A percentile compares a stretch with the other conserved stretches of the same genome.
These are phyloP conservation scores for Phytophthora colocasiae DNA, from an alignment of 352 stramenopile genomes.

Conservation along the genomic window DNA sequence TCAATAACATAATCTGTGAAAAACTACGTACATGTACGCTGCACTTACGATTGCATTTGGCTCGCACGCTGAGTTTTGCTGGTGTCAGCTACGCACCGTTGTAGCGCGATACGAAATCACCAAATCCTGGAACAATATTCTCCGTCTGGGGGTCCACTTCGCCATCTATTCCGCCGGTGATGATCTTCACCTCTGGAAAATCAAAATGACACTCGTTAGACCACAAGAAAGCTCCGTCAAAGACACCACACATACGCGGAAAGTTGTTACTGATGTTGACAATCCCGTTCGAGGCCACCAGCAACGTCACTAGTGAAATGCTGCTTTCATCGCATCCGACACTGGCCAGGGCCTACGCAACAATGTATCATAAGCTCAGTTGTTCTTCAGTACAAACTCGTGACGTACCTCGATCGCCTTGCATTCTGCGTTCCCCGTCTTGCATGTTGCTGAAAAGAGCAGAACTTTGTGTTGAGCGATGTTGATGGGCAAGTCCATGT, in stretches of 20 bases:
- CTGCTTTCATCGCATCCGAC: conserved; percentile 33
- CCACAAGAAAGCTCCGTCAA: too few species aligned
- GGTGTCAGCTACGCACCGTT: conserved; percentile 20
- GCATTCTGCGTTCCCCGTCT: conserved; percentile 32
- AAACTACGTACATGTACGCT: too few species aligned
- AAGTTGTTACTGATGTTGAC: conserved; percentile 41
- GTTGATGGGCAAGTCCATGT: conserved; percentile 44
- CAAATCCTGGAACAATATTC: conserved; percentile 43
- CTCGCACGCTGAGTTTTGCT: background rate
- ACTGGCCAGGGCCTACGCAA: conserved; percentile 36
- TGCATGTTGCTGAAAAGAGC: conserved; percentile 46
- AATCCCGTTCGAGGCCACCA: conserved; percentile 40
- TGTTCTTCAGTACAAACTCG: background rate
- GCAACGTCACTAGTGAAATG: conserved; percentile 56
- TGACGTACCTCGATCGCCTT: conserved; percentile 45
- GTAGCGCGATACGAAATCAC: conserved; percentile 57
- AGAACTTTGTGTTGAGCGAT: conserved; percentile 44
- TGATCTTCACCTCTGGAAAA: conserved; percentile 43
- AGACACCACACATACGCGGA: conserved; percentile 35
- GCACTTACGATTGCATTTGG: too few species aligned
- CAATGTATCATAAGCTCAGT: background rate
- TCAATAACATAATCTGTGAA: too few species aligned
- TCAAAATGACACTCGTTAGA: background rate
- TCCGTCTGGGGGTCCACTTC: conserved; percentile 31
- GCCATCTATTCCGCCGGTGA: conserved; percentile 44